These are phyloP conservation scores for Oxyria digyna DNA, from an alignment of 148 eudicot genomes.

Conservation along the genomic window DNA sequence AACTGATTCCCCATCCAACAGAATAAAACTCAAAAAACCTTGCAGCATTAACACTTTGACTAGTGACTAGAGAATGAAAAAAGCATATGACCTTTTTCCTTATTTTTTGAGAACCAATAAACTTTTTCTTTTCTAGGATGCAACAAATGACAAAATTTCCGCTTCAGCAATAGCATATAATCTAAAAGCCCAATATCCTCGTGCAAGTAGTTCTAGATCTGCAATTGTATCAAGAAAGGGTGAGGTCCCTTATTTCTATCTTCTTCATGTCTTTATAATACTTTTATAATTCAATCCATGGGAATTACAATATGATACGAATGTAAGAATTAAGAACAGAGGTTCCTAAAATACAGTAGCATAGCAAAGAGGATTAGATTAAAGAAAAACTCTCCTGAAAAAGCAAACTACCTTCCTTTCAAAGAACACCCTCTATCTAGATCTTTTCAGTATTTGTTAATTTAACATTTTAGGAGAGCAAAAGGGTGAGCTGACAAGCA, in stretches of 20 bases:
- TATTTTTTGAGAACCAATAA: no score
- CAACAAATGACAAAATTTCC: background rate
- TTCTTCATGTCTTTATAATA: background rate
- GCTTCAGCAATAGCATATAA: background rate
- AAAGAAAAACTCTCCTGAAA: background rate
- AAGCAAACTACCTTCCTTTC: background rate
- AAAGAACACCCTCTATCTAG: background rate
- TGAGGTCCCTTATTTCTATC: background rate
- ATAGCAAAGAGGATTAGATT: background rate
- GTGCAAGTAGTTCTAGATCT: background rate
- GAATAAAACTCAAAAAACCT: background rate
- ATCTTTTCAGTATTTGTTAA: background rate
- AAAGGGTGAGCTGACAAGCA: background rate
- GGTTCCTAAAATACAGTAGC: background rate
- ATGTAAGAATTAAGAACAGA: background rate
- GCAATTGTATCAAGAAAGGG: background rate
- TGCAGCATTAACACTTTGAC: background rate
- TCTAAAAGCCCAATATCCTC: background rate
- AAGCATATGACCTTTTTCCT: background rate
- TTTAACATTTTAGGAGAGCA: background rate
- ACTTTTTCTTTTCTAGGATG: background rate
- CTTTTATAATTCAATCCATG: background rate
- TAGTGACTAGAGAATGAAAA: background rate
- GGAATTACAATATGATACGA: background rate
- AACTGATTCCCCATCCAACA: background rate